Percentiles rank a stretch among this genome's conserved stretches.
phyloP scores from a whole-genome alignment of 23 red algal species.

The Chondrus crispus region DNA sequence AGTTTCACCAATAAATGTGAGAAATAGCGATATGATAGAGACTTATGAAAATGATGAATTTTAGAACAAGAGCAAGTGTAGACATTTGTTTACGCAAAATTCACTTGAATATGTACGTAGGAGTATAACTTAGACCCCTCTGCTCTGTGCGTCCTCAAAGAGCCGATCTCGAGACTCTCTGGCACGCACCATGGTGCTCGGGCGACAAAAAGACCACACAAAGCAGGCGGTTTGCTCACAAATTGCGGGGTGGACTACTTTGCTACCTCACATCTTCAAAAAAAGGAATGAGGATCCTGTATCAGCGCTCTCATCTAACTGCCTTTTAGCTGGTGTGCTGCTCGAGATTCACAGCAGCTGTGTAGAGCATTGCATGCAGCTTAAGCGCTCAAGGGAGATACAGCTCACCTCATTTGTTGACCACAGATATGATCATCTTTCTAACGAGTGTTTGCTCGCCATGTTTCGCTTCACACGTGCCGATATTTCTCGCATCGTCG shows the following conservation, averaged over 20 bases:
- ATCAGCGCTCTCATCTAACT: background rate
- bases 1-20: too few relatives aligned
- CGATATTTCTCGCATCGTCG: background rate
- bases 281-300: background rate
- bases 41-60: too few relatives aligned
- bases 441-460: background rate
- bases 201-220: background rate
- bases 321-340: background rate
- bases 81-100: too few relatives aligned
- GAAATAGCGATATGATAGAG: too few relatives aligned
- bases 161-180: too few relatives aligned
- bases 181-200: background rate
- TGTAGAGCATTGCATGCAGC: background rate
- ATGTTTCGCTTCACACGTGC: background rate
- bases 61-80: too few relatives aligned
- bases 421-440: background rate
- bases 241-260: background rate
- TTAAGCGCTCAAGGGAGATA: background rate
- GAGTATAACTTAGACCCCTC: too few relatives aligned
- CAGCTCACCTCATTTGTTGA: background rate
- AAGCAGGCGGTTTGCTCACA: background rate
- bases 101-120: too few relatives aligned
- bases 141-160: too few relatives aligned
- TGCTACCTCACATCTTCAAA: background rate
- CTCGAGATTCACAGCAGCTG: background rate